Base-by-base conservation (phyloP, 2,329 filamentous ascomycete genomes). In the Fusarium sp. region DNA sequence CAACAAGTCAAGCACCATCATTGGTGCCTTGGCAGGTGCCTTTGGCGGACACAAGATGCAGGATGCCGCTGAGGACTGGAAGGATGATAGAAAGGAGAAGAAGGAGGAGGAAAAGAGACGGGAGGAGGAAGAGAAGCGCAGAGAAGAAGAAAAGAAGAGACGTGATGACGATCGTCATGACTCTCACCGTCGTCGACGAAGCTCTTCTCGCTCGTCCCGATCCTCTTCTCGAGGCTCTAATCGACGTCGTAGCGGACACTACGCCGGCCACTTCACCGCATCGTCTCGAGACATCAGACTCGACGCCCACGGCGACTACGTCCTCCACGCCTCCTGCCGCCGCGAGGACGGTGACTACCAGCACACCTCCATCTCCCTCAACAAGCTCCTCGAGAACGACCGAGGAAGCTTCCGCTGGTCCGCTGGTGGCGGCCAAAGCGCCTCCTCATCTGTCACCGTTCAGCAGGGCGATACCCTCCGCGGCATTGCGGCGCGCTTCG, bases 381-480 rank as follows among this genome's bases (percentile, higher is more conserved):
- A 79, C 75, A 64, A 69, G 24, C 46, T 78, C 41, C 70, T 81
- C 15, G 72, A 73, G 46, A 81, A 81, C 61, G 76, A 79, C 60
- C 62, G 74, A 20, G 79, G 79, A 30, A 76, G 74, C 67, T 80
- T 81, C 74, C 75, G 78, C 40, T 81, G 79, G 78, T 58, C 68
- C 2, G 50, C 56, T 5, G 60, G 70, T 15, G 72, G 74, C 2
- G 72, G 74, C 14, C 67, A 74, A 22, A 58, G 72, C 10, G 60
- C 72, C 55, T 53, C 58, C 11, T 67, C 62, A 2, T 75, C 62
- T 41, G 71, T 79, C 22, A 80, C 79, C 0, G 79, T 82, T 9
- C 78, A 81, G 75, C 74, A 74, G 14, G 81, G 81, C 11, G 80
- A 82, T 44, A 82, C 80, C 4, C 77, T 82, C 8, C 76, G 80